Evolutionary conservation across 768 basidiomycete species (phyloP).

Genomic region (Lactifluus subvellereus): DNA sequence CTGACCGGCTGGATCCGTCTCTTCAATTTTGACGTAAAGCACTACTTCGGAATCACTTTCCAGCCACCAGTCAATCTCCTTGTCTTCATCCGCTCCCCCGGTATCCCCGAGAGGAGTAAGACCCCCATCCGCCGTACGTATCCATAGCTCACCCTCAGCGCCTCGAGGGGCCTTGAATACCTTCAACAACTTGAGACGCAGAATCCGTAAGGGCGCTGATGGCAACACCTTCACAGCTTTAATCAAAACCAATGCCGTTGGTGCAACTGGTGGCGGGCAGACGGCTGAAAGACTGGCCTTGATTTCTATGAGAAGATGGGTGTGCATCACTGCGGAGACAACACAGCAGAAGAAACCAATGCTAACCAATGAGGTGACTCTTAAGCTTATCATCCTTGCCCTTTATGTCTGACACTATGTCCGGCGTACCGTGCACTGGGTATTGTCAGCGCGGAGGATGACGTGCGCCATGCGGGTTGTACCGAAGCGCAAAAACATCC

Average conservation of each 20-base stretch:
- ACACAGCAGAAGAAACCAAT: not conserved
- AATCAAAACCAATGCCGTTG: constrained; percentile 24
- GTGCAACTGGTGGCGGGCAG: constrained; percentile 2
- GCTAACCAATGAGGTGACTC: constrained; percentile 55
- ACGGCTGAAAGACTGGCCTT: constrained; percentile 13
- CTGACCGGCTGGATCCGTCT: not conserved
- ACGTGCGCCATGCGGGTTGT: no score
- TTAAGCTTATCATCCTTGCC: constrained; percentile 45
- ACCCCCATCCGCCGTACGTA: constrained; percentile 45
- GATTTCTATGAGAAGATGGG: constrained; percentile 19
- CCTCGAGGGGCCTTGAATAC: constrained; percentile 30
- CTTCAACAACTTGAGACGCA: constrained; percentile 54
- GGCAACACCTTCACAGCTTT: constrained; percentile 51
- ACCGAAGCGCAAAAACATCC: not conserved
- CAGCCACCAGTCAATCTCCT: constrained; percentile 63
- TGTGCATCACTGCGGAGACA: not conserved
- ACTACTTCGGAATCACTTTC: constrained; percentile 44
- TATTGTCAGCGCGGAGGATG: not conserved
- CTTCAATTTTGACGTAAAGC: constrained; percentile 16
- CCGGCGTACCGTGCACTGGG: constrained; percentile 55
- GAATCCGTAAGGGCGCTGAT: constrained; percentile 58
- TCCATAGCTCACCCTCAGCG: constrained; percentile 44
- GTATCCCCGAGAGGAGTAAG: constrained; percentile 38
- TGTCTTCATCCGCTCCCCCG: constrained; percentile 35
- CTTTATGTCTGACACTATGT: constrained; percentile 30